phyloP scores from a whole-genome alignment of 1,139 yeast genomes.

The Diutina neorugosa region DNA sequence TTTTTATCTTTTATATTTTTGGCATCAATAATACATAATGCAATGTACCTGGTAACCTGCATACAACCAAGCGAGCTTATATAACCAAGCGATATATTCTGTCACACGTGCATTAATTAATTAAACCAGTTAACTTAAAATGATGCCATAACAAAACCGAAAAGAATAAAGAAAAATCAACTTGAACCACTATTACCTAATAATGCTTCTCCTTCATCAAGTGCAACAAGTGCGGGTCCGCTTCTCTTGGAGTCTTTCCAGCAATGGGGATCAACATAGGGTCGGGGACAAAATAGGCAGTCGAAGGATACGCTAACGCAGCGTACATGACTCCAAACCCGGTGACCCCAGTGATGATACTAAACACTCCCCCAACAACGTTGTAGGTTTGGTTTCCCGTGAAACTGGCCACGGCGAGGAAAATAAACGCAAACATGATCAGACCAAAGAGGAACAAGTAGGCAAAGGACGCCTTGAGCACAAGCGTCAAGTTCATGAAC shows the following conservation, averaged over 20 bases:
- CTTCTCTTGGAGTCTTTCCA: background rate
- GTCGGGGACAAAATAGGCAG: slow-evolving; percentile 17
- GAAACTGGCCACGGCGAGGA: slow-evolving; percentile 31
- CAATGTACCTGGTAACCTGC: background rate
- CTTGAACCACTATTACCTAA: no score
- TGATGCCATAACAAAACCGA: background rate
- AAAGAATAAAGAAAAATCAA: no score
- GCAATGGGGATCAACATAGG: slow-evolving; percentile 5
- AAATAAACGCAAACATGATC: slow-evolving; percentile 26
- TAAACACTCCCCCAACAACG: slow-evolving; percentile 33
- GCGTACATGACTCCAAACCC: slow-evolving; percentile 14
- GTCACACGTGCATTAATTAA: background rate
- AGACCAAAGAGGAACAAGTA: slow-evolving; percentile 23
- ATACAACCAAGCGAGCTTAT: background rate
- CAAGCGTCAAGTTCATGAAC: slow-evolving; percentile 23
- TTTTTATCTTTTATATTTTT: background rate
- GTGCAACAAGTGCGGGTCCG: background rate
- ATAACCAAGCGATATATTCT: background rate
- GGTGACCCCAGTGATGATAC: slow-evolving; percentile 30
- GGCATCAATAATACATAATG: background rate
- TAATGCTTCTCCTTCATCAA: background rate
- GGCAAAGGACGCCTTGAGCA: slow-evolving; percentile 33
- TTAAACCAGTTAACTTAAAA: background rate
- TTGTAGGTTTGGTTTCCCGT: slow-evolving; percentile 18
- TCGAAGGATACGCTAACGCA: slow-evolving; percentile 19